Conservation (phyloP, 805 yeast species). For the Saccharomycopsis fermentans region DNA sequence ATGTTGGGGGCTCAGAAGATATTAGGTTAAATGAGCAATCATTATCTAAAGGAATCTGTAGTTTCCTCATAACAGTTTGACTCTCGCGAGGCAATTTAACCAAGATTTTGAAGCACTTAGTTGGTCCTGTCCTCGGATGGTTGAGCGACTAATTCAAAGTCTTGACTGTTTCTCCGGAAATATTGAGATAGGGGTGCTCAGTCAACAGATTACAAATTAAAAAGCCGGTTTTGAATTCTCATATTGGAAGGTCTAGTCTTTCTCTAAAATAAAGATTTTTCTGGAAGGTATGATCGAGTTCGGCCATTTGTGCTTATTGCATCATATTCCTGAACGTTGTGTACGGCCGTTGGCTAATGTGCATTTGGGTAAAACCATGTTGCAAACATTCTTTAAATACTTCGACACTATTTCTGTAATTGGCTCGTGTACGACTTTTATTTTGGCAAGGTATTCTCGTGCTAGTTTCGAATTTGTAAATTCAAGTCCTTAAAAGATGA, state of each 20-base stretch:
- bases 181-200: slow-evolving; percentile 82
- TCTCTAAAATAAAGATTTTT: slow-evolving; percentile 38
- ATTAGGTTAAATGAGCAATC: slow-evolving; percentile 19
- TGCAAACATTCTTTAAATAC: slow-evolving; percentile 60
- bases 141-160: slow-evolving; percentile 36
- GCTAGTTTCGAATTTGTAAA: too few species aligned
- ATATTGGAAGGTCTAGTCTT: slow-evolving; percentile 22
- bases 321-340: slow-evolving; percentile 99
- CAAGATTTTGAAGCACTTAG: slow-evolving; percentile 22
- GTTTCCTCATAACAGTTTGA: slow-evolving; percentile 44
- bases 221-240: slow-evolving; percentile 58
- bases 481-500: too few species aligned
- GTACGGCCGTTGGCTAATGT: slow-evolving; percentile 84
- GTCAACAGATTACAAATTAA: slow-evolving; percentile 91
- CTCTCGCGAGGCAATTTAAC: slow-evolving; percentile 56
- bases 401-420: neutral
- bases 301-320: slow-evolving; percentile 65
- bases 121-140: slow-evolving; percentile 27
- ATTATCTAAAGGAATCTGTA: slow-evolving; percentile 22
- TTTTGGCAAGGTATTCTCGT: too few species aligned
- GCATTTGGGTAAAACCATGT: slow-evolving; percentile 99
- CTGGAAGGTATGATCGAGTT: slow-evolving; percentile 42
- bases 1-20: slow-evolving; percentile 33
- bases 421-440: neutral
- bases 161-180: neutral